A percentile compares a stretch with the other conserved stretches of the same genome.
phyloP scores from a whole-genome alignment of 257 asterid genomes.

The Scutellaria baicalensis region DNA sequence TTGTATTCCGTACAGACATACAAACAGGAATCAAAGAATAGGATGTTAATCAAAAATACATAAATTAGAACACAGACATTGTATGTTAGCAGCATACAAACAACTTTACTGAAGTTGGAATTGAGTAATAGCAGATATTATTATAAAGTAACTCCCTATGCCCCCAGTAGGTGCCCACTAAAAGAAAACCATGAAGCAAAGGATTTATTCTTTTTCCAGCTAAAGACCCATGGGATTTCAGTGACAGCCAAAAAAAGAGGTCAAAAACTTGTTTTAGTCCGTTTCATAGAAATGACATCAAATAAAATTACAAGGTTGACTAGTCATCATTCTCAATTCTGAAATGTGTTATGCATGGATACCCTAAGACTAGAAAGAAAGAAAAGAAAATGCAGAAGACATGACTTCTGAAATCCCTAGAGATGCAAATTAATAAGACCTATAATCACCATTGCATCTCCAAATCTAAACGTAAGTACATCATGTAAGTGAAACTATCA shows the following conservation, averaged over 20 bases:
- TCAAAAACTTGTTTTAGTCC: background rate
- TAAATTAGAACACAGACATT: background rate
- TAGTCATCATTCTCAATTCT: background rate
- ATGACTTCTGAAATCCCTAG: background rate
- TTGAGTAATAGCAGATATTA: conserved; percentile 7
- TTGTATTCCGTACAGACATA: background rate
- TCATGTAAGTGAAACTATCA: conserved; percentile 9
- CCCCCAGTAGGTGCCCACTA: background rate
- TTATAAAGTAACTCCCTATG: conserved; percentile 2
- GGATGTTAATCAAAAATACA: background rate
- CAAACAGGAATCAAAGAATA: background rate
- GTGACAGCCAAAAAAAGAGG: background rate
- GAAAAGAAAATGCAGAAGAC: background rate
- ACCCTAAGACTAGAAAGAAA: background rate
- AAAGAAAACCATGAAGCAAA: background rate
- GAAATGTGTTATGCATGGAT: background rate
- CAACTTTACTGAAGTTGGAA: background rate
- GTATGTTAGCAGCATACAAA: background rate
- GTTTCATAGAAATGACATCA: background rate
- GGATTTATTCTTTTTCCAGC: background rate
- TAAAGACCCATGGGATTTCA: background rate
- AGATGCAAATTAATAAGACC: conserved; percentile 1
- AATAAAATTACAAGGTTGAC: background rate
- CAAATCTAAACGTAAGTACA: background rate
- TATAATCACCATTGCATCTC: background rate